Percentiles rank a stretch among this genome's conserved stretches.
Conservation (phyloP, 169 alveolate species). For the Hepatocystis sp. region DNA sequence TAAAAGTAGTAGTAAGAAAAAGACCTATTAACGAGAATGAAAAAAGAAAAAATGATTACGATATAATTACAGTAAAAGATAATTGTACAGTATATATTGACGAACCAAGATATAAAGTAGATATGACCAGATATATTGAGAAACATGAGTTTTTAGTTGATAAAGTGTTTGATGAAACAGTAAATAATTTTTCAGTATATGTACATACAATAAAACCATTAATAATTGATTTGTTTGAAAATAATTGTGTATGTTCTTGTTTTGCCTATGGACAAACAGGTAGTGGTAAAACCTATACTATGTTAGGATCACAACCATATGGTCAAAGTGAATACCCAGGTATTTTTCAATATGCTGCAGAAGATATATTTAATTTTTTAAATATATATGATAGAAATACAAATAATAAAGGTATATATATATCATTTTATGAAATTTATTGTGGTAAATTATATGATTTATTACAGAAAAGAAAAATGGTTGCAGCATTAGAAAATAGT, state of each 20-base stretch:
- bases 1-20: conserved; percentile 95
- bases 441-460: conserved; percentile 99
- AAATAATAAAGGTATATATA: conserved; percentile 84
- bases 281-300: conserved; percentile 97
- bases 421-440: conserved; percentile 99
- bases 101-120: conserved; percentile 86
- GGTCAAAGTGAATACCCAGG: conserved; percentile 91
- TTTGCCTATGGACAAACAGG: conserved; percentile 99
- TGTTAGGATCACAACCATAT: conserved; percentile 94
- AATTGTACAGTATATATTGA: conserved; percentile 82
- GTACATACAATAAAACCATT: conserved; percentile 93
- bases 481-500: conserved; percentile 91
- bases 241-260: conserved; percentile 95
- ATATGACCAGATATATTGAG: conserved; percentile 93
- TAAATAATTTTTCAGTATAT: conserved; percentile 90
- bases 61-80: conserved; percentile 91
- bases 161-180: conserved; percentile 90
- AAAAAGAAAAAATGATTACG: conserved; percentile 91
- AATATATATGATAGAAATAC: conserved; percentile 80
- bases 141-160: conserved; percentile 94
- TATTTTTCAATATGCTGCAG: conserved; percentile 94
- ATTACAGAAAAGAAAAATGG: conserved; percentile 93
- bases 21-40: conserved; percentile 96
- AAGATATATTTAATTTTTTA: conserved; percentile 92
- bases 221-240: conserved; percentile 93